A percentile compares a stretch with the other conserved stretches of the same genome.
phyloP scores from a whole-genome alignment of 352 stramenopile species.

The Phytophthora rubi region DNA sequence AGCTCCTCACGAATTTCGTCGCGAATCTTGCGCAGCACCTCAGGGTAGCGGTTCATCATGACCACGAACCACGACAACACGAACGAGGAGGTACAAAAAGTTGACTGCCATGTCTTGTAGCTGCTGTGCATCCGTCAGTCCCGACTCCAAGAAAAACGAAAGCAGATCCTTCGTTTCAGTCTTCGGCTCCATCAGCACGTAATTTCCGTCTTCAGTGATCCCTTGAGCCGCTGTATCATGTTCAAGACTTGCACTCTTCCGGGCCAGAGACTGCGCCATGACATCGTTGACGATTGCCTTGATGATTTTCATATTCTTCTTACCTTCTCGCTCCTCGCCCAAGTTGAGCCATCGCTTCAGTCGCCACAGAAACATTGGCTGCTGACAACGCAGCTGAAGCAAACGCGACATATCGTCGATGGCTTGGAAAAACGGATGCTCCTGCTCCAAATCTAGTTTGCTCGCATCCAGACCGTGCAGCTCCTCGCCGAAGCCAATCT shows the following conservation, averaged over 20 bases:
- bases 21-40: slow-evolving; percentile 48
- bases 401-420: slow-evolving; percentile 50
- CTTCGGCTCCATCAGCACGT: slow-evolving; percentile 9
- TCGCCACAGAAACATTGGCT: slow-evolving; percentile 56
- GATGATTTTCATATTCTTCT: slow-evolving; percentile 45
- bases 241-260: slow-evolving; percentile 9
- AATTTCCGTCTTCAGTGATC: background rate
- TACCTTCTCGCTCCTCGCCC: slow-evolving; percentile 38
- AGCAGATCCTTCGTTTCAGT: slow-evolving; percentile 43
- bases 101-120: slow-evolving; percentile 80
- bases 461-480: slow-evolving; percentile 42
- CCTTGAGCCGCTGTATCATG: background rate
- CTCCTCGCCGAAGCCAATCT: slow-evolving; percentile 74
- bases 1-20: slow-evolving; percentile 50
- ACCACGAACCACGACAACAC: slow-evolving; percentile 78
- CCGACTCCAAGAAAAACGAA: slow-evolving; percentile 49
- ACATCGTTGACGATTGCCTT: slow-evolving; percentile 40
- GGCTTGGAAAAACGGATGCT: slow-evolving; percentile 53
- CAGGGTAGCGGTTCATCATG: slow-evolving; percentile 76
- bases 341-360: slow-evolving; percentile 50
- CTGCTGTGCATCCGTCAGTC: slow-evolving; percentile 34
- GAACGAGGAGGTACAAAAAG: slow-evolving; percentile 83
- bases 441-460: slow-evolving; percentile 31
- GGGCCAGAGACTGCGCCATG: slow-evolving; percentile 40
- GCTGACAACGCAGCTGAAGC: slow-evolving; percentile 45